These are phyloP conservation scores for Keithomyces neogunnii DNA, from an alignment of 2,329 filamentous ascomycete species.

Conservation along the genomic window DNA sequence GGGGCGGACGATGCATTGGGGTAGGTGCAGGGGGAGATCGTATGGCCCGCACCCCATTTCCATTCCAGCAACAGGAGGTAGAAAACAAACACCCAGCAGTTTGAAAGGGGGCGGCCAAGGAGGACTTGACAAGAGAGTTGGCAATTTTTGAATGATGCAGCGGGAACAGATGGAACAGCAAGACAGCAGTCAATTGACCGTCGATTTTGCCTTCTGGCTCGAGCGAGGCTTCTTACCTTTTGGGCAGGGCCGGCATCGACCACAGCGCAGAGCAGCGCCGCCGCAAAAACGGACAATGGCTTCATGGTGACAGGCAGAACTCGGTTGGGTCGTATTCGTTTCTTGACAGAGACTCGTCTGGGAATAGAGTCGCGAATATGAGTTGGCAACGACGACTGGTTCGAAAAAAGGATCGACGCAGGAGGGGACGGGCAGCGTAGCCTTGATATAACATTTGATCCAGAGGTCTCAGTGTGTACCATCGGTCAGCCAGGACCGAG, in stretches of 20 bases:
- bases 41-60: no score
- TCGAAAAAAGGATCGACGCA: neutral
- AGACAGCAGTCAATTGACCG: neutral
- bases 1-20: no score
- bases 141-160: no score
- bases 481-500: neutral
- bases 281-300: constrained; percentile 21
- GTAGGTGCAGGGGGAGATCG: no score
- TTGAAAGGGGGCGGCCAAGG: no score
- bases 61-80: no score
- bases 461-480: neutral
- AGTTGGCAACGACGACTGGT: neutral
- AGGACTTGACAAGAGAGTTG: no score
- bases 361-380: neutral
- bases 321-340: neutral
- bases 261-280: constrained; percentile 21
- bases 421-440: neutral
- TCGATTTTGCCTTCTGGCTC: no score
- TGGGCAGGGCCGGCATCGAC: constrained; percentile 14
- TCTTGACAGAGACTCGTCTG: neutral
- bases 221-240: constrained; percentile 1
- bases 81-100: no score
- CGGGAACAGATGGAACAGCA: neutral
- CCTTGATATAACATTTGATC: neutral
- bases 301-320: constrained; percentile 21